Evolutionary conservation across 2,329 filamentous ascomycete genomes (phyloP).

Genomic region (Paecilomyces fulvus): DNA sequence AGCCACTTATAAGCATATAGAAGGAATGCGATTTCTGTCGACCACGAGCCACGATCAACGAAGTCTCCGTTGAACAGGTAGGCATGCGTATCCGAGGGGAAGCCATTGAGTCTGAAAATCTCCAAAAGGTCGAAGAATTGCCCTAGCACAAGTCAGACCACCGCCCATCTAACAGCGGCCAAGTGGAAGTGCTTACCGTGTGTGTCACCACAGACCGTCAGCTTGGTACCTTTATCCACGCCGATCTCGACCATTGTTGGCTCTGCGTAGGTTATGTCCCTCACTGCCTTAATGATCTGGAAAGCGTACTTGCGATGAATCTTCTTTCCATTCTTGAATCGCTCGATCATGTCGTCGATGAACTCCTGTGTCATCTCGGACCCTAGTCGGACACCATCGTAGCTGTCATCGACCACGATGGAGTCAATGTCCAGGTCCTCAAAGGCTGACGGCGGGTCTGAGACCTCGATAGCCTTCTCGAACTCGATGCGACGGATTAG

Average conservation of each 20-base stretch:
- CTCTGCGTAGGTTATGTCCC: slow-evolving; percentile 83
- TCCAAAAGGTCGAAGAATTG: slow-evolving; percentile 98
- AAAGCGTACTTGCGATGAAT: slow-evolving; percentile 95
- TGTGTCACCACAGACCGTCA: slow-evolving; percentile 96
- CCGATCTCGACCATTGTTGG: slow-evolving; percentile 94
- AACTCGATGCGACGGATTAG: slow-evolving; percentile 88
- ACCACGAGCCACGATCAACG: slow-evolving; percentile 96
- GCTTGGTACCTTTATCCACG: slow-evolving; percentile 64
- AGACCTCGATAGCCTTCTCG: slow-evolving; percentile 87
- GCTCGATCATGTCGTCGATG: slow-evolving; percentile 91
- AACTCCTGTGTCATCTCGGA: slow-evolving; percentile 93
- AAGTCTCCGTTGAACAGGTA: slow-evolving; percentile 99
- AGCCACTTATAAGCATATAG: slow-evolving; percentile 97
- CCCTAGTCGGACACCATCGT: slow-evolving; percentile 72
- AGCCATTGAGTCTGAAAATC: slow-evolving; percentile 85
- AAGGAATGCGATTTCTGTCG: slow-evolving; percentile 87
- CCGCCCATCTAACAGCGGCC: background rate
- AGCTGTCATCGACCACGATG: slow-evolving; percentile 72
- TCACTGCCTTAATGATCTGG: slow-evolving; percentile 86
- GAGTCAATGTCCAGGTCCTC: slow-evolving; percentile 82
- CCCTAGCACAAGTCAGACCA: slow-evolving; percentile 42
- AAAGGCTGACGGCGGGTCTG: slow-evolving; percentile 83
- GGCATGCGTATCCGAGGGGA: slow-evolving; percentile 74
- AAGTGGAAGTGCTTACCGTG: slow-evolving; percentile 55
- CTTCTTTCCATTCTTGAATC: slow-evolving; percentile 94